phyloP scores from a whole-genome alignment of 2,329 filamentous ascomycete species.

The Pleoardoris graminearum region DNA sequence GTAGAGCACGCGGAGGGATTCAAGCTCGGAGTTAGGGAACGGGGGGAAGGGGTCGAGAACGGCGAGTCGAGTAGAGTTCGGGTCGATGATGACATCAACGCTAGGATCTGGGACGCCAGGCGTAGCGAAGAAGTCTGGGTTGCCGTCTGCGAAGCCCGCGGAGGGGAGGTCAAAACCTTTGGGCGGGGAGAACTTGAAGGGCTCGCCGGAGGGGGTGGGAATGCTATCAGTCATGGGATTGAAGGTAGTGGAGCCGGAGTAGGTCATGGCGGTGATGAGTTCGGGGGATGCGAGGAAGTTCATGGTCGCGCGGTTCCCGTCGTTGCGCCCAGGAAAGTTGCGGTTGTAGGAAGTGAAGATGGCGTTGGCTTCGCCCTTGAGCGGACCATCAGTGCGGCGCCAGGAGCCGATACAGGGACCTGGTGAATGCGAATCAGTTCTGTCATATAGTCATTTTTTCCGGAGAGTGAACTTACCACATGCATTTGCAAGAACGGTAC shows the following conservation, averaged over 20 bases:
- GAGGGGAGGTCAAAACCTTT: constrained; percentile 63
- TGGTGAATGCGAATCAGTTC: too few species aligned
- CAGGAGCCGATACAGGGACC: constrained; percentile 86
- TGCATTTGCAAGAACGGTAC: constrained; percentile 88
- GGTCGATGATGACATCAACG: constrained; percentile 75
- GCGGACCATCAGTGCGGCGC: constrained; percentile 83
- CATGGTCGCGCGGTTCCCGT: constrained; percentile 95
- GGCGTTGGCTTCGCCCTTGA: constrained; percentile 86
- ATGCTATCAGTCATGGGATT: constrained; percentile 91
- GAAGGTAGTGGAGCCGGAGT: constrained; percentile 89
- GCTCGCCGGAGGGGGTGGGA: constrained; percentile 74
- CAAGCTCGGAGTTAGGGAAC: constrained; percentile 77
- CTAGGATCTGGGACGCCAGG: constrained; percentile 71
- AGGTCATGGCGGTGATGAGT: constrained; percentile 94
- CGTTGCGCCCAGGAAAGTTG: constrained; percentile 96
- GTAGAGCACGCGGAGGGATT: constrained; percentile 81
- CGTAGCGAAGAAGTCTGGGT: constrained; percentile 72
- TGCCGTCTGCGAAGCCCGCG: constrained; percentile 79
- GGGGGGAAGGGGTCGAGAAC: constrained; percentile 86
- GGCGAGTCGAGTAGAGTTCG: constrained; percentile 86
- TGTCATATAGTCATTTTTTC: too few species aligned
- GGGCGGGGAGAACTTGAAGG: constrained; percentile 84
- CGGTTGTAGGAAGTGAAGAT: constrained; percentile 98
- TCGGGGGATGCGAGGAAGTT: constrained; percentile 98
- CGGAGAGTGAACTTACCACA: constrained; percentile 57